A percentile compares a stretch with the other conserved stretches of the same genome.
Evolutionary conservation across 1,284 basidiomycete species (phyloP).

Genomic region (Veloporphyrellus conicus): DNA sequence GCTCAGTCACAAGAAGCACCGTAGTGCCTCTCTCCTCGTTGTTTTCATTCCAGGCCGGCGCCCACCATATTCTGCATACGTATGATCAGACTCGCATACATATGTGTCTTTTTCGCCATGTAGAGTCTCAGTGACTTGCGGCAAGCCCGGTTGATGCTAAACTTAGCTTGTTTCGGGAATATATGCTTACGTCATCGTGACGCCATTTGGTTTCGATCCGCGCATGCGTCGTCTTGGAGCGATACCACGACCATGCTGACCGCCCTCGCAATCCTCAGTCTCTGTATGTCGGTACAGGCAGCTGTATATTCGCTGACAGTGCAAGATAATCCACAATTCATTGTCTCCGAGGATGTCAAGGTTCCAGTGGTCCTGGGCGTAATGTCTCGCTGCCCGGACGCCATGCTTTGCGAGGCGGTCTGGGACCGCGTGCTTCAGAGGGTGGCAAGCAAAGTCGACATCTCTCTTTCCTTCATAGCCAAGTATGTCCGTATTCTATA

Average conservation of each 20-base stretch:
- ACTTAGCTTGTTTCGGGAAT: neutral
- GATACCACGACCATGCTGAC: conserved; percentile 27
- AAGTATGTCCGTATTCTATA: conserved; percentile 40
- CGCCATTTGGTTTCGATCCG: conserved; percentile 20
- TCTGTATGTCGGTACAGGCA: conserved; percentile 16
- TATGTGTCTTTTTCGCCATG: conserved; percentile 7
- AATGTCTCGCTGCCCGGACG: conserved; percentile 78
- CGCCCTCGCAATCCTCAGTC: conserved; percentile 17
- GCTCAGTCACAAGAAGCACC: conserved; percentile 35
- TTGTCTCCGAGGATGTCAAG: conserved; percentile 38
- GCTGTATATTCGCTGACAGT: conserved; percentile 22
- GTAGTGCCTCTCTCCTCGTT: conserved; percentile 32
- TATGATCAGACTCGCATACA: conserved; percentile 12
- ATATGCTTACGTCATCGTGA: conserved; percentile 28
- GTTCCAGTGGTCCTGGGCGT: conserved; percentile 63
- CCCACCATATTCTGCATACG: conserved; percentile 14
- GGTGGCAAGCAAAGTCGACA: conserved; percentile 62
- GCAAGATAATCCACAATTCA: conserved; percentile 24
- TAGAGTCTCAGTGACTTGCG: conserved; percentile 4
- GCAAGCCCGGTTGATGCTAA: neutral
- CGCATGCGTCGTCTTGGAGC: conserved; percentile 7
- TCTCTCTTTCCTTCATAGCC: conserved; percentile 71
- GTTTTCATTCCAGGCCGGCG: conserved; percentile 27
- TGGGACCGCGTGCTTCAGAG: conserved; percentile 69
- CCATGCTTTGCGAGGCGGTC: conserved; percentile 70